Percentiles rank a stretch among this genome's conserved stretches.
These are phyloP conservation scores for Lactarius hengduanensis DNA, from an alignment of 768 basidiomycete species.

Conservation along the genomic window DNA sequence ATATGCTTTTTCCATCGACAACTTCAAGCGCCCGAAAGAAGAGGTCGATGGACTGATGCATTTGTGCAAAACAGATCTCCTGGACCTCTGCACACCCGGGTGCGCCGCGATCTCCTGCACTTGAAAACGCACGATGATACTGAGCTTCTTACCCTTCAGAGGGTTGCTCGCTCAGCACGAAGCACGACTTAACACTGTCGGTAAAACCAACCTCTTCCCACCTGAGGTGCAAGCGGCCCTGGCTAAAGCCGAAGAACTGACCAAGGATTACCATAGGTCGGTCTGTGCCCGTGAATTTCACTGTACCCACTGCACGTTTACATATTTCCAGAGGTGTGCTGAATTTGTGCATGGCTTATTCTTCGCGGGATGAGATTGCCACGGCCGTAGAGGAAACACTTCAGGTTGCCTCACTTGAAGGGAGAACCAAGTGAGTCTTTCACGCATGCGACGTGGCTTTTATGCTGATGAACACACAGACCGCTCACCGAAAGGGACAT, in stretches of 20 bases:
- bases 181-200: constrained; percentile 84
- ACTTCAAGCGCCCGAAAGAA: constrained; percentile 82
- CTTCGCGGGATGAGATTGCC: constrained; percentile 88
- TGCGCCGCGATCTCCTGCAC: constrained; percentile 39
- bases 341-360: constrained; percentile 91
- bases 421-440: constrained; percentile 32
- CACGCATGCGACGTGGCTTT: constrained; percentile 7
- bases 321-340: constrained; percentile 63
- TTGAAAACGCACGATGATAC: neutral
- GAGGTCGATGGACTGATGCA: constrained; percentile 89
- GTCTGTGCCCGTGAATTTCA: constrained; percentile 2
- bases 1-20: constrained; percentile 97
- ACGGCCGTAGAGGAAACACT: constrained; percentile 64
- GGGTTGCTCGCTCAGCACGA: constrained; percentile 78
- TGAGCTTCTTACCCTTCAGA: constrained; percentile 41
- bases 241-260: constrained; percentile 72
- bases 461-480: constrained; percentile 31
- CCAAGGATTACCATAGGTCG: constrained; percentile 68
- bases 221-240: constrained; percentile 65
- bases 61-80: constrained; percentile 70
- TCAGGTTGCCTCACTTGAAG: constrained; percentile 38
- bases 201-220: constrained; percentile 76
- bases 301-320: neutral
- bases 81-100: constrained; percentile 81
- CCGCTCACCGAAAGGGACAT: constrained; percentile 67